Evolutionary conservation across 2,329 filamentous ascomycete species (phyloP).

Genomic region (Neoscytalidium dimidiatum): DNA sequence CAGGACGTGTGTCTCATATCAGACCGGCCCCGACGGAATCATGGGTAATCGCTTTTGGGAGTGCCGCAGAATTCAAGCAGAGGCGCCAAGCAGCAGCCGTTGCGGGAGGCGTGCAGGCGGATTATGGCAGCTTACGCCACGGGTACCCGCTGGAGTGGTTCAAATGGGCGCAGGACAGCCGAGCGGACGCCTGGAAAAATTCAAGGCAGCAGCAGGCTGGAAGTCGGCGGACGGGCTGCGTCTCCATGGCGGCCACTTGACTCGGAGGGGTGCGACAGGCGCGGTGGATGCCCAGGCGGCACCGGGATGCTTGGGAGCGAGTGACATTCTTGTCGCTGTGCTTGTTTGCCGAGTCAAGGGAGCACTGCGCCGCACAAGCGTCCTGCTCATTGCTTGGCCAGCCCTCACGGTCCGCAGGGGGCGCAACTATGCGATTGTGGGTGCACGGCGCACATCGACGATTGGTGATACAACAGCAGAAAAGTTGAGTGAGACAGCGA

Average conservation of each 20-base stretch:
- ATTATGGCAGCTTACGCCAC: not conserved
- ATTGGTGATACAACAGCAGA: not conserved
- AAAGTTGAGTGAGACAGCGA: not conserved
- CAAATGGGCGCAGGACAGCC: not conserved
- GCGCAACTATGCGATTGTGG: not conserved
- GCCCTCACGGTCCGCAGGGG: not conserved
- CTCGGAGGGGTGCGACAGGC: not conserved
- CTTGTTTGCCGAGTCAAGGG: slow-evolving; percentile 7
- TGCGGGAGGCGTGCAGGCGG: not conserved
- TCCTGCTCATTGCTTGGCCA: not conserved
- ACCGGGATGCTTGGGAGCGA: not conserved
- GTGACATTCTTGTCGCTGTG: not conserved
- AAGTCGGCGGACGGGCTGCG: not conserved
- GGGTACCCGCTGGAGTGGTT: not conserved
- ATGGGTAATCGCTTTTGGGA: not conserved
- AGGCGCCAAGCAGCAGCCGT: not conserved
- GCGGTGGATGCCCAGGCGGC: not conserved
- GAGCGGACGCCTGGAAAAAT: not conserved
- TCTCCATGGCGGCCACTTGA: not conserved
- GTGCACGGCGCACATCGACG: not conserved
- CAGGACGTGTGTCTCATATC: not conserved
- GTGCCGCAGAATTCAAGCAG: not conserved
- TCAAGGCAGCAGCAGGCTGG: not conserved
- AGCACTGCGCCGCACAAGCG: not conserved
- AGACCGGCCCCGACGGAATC: not conserved